Base-by-base conservation (phyloP, 2,329 filamentous ascomycete species). In the Penicillium crustosum region DNA sequence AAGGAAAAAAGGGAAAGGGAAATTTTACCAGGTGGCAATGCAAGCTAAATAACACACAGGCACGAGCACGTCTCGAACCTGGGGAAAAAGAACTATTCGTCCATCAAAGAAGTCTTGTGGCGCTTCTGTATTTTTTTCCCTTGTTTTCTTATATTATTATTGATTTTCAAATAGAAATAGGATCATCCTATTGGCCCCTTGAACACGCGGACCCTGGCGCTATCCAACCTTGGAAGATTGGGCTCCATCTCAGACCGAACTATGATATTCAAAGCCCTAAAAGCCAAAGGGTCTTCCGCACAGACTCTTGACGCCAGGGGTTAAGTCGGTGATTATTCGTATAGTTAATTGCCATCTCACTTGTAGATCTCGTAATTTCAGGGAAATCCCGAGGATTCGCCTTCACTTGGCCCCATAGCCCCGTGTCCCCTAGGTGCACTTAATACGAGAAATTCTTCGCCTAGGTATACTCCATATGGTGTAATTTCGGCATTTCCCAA, bases 21-120 rank as follows among this genome's bases (percentile, higher is more conserved):
- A 55, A 52, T 61, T 58, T 62, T 60, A 61, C 58, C 57, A 60
- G 62, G 56, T 51, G 63, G 64, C 53, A 61, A 63, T 61, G 58
- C 50, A 58, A 56, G 52, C 57, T 65, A 62, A 67, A 62, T 61
- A 65, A 53, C 27, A 35, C 35, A 43, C 7, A 33, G 31, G 2
- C 31, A 15, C 27, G 33, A 23, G 45, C 10, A 43, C 29, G 50
- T 17, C 35, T 36, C 15, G 48, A 57, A 55, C 49, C 57, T 57
- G 45, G 53, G 57, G 59, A 47, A 59, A 43, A 47, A 48, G 49
- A 19, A 36, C 47, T 23, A 49, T 45, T 57, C 50, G 39, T 23
- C 38, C 35, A 41, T 35, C 44, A 39, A 38, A 58, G 55, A 45
- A 55, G 43, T 44, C 45, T 41, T 49, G 45, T 47, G 52, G 45